Evolutionary conservation across 441 rosid genomes (phyloP).

Genomic region (Adansonia grandidieri): DNA sequence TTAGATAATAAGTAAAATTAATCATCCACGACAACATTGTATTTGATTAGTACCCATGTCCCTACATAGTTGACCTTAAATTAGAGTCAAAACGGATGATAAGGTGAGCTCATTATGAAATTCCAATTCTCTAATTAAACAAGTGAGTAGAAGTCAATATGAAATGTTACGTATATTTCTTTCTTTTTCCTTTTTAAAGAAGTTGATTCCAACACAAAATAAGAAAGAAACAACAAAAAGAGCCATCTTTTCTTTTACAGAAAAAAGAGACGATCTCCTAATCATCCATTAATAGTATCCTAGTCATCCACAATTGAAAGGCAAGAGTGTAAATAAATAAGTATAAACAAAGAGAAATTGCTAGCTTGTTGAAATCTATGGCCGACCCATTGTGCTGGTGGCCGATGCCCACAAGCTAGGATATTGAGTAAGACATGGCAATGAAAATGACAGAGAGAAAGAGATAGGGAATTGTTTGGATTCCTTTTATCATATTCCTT

Average conservation of each 20-base stretch:
- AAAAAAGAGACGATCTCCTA: not conserved
- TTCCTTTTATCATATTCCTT: conserved; percentile 14
- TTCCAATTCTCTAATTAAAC: not conserved
- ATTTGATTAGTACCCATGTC: not conserved
- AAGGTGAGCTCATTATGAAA: conserved; percentile 23
- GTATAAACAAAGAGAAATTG: not conserved
- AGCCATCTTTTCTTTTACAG: not conserved
- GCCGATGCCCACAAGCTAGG: conserved; percentile 35
- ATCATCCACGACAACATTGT: not conserved
- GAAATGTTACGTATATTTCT: conserved; percentile 37
- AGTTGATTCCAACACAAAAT: conserved; percentile 32
- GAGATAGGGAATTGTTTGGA: conserved; percentile 7
- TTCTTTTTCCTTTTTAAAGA: not conserved
- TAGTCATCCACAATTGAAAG: conserved; percentile 32
- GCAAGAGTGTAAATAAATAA: not conserved
- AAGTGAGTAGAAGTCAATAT: not conserved
- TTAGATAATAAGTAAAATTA: conserved; percentile 10
- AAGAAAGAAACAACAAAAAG: not conserved
- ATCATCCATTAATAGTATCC: conserved; percentile 28
- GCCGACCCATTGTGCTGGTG: conserved; percentile 54
- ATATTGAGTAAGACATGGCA: conserved; percentile 33
- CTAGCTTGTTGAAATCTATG: conserved; percentile 34
- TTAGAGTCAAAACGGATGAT: conserved; percentile 19
- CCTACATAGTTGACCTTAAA: not conserved
- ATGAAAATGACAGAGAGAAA: conserved; percentile 6